Evolutionary conservation across 164 flowering plant genomes (phyloP).

Genomic region (Protea cynaroides): DNA sequence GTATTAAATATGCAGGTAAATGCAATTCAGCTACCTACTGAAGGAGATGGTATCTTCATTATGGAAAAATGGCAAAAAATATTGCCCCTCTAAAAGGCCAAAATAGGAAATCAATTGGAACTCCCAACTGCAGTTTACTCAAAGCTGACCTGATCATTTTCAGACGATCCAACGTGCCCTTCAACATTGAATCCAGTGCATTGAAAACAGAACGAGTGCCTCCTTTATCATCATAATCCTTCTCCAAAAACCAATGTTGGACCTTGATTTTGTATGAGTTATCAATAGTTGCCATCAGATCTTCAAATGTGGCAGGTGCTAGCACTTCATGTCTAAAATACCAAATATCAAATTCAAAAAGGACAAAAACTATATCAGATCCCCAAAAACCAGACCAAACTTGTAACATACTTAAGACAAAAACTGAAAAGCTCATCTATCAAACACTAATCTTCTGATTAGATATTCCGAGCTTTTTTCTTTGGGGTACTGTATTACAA

Average conservation of each 20-base stretch:
- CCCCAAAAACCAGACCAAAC: too few relatives aligned
- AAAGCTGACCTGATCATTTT: constrained; percentile 46
- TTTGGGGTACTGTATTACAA: too few relatives aligned
- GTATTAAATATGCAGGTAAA: not conserved
- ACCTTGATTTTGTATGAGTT: constrained; percentile 13
- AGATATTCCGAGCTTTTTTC: too few relatives aligned
- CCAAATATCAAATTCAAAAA: constrained; percentile 1
- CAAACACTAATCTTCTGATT: too few relatives aligned
- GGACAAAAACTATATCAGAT: too few relatives aligned
- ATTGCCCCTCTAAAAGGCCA: not conserved
- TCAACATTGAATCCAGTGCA: constrained; percentile 51
- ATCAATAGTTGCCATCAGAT: constrained; percentile 14
- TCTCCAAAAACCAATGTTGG: constrained; percentile 24
- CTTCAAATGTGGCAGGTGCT: constrained; percentile 15
- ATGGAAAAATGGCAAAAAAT: not conserved
- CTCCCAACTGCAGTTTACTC: not conserved
- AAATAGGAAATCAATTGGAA: not conserved
- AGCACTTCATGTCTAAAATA: constrained; percentile 16
- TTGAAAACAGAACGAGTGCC: constrained; percentile 43
- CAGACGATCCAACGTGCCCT: constrained; percentile 55
- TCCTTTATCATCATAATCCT: constrained; percentile 18
- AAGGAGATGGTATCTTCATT: not conserved
- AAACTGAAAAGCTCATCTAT: too few relatives aligned
- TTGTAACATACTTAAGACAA: too few relatives aligned
- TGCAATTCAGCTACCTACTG: not conserved